Base-by-base conservation (phyloP, 225 moss, liverwort and hornwort species). In the Physcomitrium patens region DNA sequence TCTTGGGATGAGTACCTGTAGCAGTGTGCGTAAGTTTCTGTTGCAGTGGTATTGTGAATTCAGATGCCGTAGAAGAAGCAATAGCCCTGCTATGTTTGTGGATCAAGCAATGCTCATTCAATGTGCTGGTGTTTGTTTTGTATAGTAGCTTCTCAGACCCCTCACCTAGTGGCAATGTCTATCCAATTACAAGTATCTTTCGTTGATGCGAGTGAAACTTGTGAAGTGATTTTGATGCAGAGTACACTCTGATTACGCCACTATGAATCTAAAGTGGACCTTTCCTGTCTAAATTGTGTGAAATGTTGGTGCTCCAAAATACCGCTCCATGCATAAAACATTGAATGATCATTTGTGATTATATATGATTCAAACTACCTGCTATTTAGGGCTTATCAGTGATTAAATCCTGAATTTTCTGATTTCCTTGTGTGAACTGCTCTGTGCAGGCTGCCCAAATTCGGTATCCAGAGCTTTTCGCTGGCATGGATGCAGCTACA, bases 381-480 rank as follows among this genome's bases (percentile, higher is more conserved):
- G 18, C 4, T 48, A 9, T 9, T n/a, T 56, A 8, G 18, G 9
- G 19, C 55, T 2, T 56, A 5, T 5, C 5, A 3, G 49, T 15
- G 55, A 56, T 8, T 9, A 19, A 2, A 42, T 42, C 24, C 17
- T 54, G 43, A 37, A 43, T 5, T 6, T 53, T 9, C 65, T 15
- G 20, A 52, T 75, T 53, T 59, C 7, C 19, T 75, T 43, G 2
- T 26, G 46, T 4, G 4, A n/a, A 61, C 5, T 12, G 23, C 23
- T 24, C 15, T 52, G 60, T 63, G 76, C 76, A 94, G 91, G 91
- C 91, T 63, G 81, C 89, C 8, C 91, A 89, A 74, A 17, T 86
- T 22, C 82, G 93, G 74, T 94, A 91, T 82, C 89, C 91, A 4
- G 78, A 88, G 60, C 64, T 90, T 37, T 90, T 94, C 60, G 69